Conservation (phyloP, 2,329 filamentous ascomycete genomes). For the Fusarium camptoceras region DNA sequence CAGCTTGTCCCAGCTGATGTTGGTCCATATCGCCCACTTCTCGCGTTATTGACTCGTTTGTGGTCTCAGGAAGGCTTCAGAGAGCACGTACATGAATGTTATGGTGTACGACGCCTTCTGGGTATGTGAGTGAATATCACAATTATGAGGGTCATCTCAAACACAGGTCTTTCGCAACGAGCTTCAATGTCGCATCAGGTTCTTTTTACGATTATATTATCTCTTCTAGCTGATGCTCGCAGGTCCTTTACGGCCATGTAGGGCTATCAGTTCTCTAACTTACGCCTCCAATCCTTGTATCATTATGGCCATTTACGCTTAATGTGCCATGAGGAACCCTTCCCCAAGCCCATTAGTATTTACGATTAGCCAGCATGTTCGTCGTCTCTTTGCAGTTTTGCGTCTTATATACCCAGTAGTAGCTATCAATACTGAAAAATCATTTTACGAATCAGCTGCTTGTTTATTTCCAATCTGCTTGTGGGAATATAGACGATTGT, state of each 20-base stretch:
- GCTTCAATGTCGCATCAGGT: not conserved
- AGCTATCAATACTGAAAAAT: not conserved
- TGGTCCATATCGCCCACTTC: conserved; percentile 38
- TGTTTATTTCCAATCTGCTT: not conserved
- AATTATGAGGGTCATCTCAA: not conserved
- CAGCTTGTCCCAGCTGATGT: conserved; percentile 36
- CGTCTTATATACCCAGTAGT: conserved; percentile 23
- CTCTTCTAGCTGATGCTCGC: conserved; percentile 22
- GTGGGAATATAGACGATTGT: not conserved
- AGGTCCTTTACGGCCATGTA: conserved; percentile 1
- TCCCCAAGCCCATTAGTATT: not conserved
- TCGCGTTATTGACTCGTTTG: conserved; percentile 34
- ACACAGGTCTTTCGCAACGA: not conserved
- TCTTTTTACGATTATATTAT: not conserved
- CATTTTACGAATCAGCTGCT: not conserved
- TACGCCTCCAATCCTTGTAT: conserved; percentile 1
- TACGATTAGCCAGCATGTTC: not conserved
- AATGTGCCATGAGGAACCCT: not conserved
- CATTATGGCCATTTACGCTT: not conserved
- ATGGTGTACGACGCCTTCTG: conserved; percentile 37
- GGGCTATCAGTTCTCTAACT: not conserved
- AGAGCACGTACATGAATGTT: conserved; percentile 41
- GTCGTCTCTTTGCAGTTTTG: not conserved
- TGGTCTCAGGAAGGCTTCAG: conserved; percentile 37
- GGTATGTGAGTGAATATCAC: conserved; percentile 19